Evolutionary conservation across 306 rosid species (phyloP).

Genomic region (Castanospermum australe): DNA sequence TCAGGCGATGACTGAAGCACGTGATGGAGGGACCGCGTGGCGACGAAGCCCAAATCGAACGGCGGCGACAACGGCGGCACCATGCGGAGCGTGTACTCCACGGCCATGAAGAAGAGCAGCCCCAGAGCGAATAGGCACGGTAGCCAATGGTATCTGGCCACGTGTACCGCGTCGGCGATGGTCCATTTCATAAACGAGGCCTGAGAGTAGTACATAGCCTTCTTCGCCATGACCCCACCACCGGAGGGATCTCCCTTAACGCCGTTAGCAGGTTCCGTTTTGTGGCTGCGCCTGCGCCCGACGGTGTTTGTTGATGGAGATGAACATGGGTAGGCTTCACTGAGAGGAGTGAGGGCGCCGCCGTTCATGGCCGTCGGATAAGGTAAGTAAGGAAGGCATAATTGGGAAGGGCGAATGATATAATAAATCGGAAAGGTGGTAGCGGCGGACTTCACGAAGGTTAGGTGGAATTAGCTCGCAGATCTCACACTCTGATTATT

Average conservation of each 20-base stretch:
- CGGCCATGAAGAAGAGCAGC: conserved; percentile 83
- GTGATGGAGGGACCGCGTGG: conserved; percentile 64
- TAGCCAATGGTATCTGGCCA: conserved; percentile 74
- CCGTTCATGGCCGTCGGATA: conserved; percentile 40
- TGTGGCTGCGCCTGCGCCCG: conserved; percentile 4
- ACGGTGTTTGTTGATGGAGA: background rate
- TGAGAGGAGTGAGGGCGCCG: conserved; percentile 16
- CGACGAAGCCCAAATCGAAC: conserved; percentile 76
- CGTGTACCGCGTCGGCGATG: conserved; percentile 52
- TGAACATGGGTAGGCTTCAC: conserved; percentile 1
- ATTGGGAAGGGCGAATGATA: background rate
- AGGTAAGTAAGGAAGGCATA: background rate
- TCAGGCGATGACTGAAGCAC: conserved; percentile 61
- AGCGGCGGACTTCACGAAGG: conserved; percentile 57
- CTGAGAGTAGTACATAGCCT: background rate
- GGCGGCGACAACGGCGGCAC: conserved; percentile 82
- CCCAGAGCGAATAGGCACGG: conserved; percentile 70
- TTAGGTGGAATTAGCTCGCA: background rate
- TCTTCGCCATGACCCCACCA: conserved; percentile 10
- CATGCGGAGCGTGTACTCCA: conserved; percentile 95
- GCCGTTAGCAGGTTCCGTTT: background rate
- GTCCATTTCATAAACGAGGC: conserved; percentile 78
- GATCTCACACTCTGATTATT: background rate
- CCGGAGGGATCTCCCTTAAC: background rate
- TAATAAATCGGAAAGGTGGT: background rate